These are phyloP conservation scores for Immersiella caudata DNA, from an alignment of 495 filamentous ascomycete species.

Conservation along the genomic window DNA sequence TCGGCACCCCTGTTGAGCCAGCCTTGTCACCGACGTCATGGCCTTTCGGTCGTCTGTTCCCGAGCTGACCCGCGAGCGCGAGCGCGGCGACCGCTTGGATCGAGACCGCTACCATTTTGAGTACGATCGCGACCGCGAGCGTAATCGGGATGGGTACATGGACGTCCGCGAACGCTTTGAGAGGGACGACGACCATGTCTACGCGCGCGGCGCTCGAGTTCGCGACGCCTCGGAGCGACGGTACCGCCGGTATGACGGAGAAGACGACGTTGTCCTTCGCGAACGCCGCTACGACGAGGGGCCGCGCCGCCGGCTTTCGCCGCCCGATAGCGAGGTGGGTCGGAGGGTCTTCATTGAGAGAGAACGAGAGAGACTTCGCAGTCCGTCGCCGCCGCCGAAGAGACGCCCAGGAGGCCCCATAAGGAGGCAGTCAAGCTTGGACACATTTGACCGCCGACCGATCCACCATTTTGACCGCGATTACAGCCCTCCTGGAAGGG, in stretches of 20 bases:
- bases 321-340: constrained; percentile 38
- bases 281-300: constrained; percentile 29
- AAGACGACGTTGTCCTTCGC: constrained; percentile 27
- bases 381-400: constrained; percentile 38
- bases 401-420: constrained; percentile 35
- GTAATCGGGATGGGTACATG: constrained; percentile 36
- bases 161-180: constrained; percentile 42
- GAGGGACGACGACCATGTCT: constrained; percentile 34
- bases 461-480: constrained; percentile 53
- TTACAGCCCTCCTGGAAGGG: constrained; percentile 42
- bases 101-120: constrained; percentile 44
- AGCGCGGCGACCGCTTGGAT: constrained; percentile 47
- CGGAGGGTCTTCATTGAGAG: constrained; percentile 39
- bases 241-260: constrained; percentile 34
- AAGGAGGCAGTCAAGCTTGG: constrained; percentile 50
- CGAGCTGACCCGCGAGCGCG: constrained; percentile 37
- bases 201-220: constrained; percentile 31
- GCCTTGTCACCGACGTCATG: constrained; percentile 23
- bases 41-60: constrained; percentile 40
- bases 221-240: constrained; percentile 40
- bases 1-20: background rate
- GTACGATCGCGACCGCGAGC: constrained; percentile 33
- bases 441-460: constrained; percentile 55
- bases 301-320: constrained; percentile 29
- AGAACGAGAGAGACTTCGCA: constrained; percentile 41